A percentile compares a stretch with the other conserved stretches of the same genome.
These are phyloP conservation scores for Backusella circina DNA, from an alignment of 192 early-diverging fungal genomes.

Conservation along the genomic window DNA sequence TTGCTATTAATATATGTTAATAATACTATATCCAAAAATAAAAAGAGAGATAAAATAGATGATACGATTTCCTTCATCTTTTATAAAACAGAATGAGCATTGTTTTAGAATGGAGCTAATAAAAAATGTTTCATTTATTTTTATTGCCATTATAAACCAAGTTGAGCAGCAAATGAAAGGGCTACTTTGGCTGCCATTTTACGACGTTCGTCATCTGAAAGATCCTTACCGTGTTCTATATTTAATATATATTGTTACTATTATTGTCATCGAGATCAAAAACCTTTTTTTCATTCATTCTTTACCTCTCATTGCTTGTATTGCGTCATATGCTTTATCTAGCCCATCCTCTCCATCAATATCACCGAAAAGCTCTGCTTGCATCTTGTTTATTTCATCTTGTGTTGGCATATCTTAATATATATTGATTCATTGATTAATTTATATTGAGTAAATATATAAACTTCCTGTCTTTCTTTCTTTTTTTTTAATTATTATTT, in stretches of 20 bases:
- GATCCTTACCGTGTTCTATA: conserved; percentile 44
- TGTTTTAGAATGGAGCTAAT: not conserved
- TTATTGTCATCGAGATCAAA: not conserved
- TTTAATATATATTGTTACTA: not conserved
- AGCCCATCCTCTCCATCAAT: conserved; percentile 53
- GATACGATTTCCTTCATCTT: not conserved
- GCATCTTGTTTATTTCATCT: conserved; percentile 43
- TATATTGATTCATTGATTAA: not conserved
- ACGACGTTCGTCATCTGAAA: conserved; percentile 53
- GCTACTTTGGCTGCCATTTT: conserved; percentile 54
- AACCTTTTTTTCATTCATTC: not conserved
- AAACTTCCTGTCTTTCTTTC: not conserved
- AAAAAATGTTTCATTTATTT: not conserved
- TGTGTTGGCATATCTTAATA: conserved; percentile 23
- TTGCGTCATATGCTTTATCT: conserved; percentile 41
- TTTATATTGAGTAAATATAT: not conserved
- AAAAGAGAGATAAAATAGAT: not conserved
- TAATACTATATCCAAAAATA: not conserved
- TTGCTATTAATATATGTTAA: not conserved
- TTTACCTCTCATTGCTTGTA: conserved; percentile 51
- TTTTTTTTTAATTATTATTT: too few species aligned
- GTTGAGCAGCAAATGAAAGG: conserved; percentile 46
- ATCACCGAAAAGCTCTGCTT: conserved; percentile 39
- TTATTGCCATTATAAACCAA: conserved; percentile 16
- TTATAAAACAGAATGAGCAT: not conserved